Evolutionary conservation across 2,329 filamentous ascomycete genomes (phyloP), one percentile per base, ranked within the genome.

Genomic region (Trichoderma oligosporum): DNA sequence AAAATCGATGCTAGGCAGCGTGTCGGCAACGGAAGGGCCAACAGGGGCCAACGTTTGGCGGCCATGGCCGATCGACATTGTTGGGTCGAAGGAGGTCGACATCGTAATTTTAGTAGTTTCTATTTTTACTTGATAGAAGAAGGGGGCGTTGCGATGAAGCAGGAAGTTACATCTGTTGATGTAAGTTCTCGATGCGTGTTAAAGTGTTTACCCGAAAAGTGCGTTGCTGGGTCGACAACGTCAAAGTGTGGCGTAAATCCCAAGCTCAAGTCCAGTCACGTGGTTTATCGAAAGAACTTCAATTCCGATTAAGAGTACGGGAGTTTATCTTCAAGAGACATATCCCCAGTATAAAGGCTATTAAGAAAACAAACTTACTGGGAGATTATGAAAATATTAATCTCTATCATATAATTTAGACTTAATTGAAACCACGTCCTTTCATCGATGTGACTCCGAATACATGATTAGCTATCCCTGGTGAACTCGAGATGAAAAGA

Each of bases 1-100:
- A 72, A 99, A 97, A 73, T 96, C 91, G 72, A 96, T 89, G 70
- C 82, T 89, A 33, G 94, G 94, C 7, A 99, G 83, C 48, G 84
- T 84, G 70, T 91, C 88, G 39, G 86, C 87, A 76, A 89, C 84
- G 6, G 86, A 88, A 12, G 84, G 82, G 39, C 78, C 82, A 45
- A 78, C 75, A 38, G 83, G 78, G 27, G 81, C 78, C 61, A 82
- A 74, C 14, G 82, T 81, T 62, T 82, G 82, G 65, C 84, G 78
- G 41, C 52, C 33, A 5, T 36, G 73, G 72, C 83, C 85, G 56
- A 82, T 82, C 11, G 86, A 88, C 64, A 87, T 78, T 24, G 86
- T 87, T 7, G 85, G 80, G 64, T 89, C 86, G 65, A 91, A 91
- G 61, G 81, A 75, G 31, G 80, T 81, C 27, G 80, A 70, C 78